These are phyloP conservation scores for Hypoxylon sp. DNA, from an alignment of 2,329 filamentous ascomycete species.

Conservation along the genomic window DNA sequence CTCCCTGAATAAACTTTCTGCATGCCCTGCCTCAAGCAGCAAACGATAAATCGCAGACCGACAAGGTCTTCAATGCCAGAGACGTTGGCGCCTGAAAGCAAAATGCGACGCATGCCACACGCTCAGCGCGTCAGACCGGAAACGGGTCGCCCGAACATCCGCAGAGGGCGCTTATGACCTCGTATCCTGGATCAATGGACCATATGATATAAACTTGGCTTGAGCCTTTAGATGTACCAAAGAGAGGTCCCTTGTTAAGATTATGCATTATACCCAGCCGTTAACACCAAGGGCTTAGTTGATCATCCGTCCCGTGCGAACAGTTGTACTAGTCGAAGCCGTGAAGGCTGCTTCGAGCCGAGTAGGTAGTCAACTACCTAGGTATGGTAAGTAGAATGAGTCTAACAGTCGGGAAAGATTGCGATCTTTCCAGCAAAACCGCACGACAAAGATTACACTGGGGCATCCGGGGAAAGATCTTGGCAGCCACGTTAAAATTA, in stretches of 20 bases:
- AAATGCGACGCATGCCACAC: conserved; percentile 32
- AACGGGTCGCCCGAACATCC: conserved; percentile 23
- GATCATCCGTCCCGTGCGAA: not conserved
- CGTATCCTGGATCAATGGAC: not conserved
- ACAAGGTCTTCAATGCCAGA: conserved; percentile 8
- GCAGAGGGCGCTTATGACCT: conserved; percentile 3
- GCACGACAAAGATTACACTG: conserved; percentile 14
- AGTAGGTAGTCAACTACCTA: conserved; percentile 4
- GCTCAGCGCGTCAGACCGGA: conserved; percentile 15
- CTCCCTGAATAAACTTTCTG: conserved; percentile 7
- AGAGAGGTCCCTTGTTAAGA: not conserved
- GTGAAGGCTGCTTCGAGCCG: conserved; percentile 1
- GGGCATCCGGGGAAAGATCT: conserved; percentile 18
- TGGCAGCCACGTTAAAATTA: conserved; percentile 11
- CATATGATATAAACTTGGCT: not conserved
- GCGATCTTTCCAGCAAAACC: conserved; percentile 1
- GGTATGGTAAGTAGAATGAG: conserved; percentile 5
- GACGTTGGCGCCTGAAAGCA: conserved; percentile 32
- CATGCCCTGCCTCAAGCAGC: not conserved
- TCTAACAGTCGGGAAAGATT: conserved; percentile 3
- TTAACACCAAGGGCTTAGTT: not conserved
- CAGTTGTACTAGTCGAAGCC: not conserved
- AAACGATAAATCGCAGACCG: not conserved
- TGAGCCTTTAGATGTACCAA: not conserved
- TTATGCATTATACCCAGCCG: not conserved